Evolutionary conservation across 2,329 filamentous ascomycete genomes (phyloP), one percentile per base, ranked within the genome.

Genomic region (Calycina herbarum): DNA sequence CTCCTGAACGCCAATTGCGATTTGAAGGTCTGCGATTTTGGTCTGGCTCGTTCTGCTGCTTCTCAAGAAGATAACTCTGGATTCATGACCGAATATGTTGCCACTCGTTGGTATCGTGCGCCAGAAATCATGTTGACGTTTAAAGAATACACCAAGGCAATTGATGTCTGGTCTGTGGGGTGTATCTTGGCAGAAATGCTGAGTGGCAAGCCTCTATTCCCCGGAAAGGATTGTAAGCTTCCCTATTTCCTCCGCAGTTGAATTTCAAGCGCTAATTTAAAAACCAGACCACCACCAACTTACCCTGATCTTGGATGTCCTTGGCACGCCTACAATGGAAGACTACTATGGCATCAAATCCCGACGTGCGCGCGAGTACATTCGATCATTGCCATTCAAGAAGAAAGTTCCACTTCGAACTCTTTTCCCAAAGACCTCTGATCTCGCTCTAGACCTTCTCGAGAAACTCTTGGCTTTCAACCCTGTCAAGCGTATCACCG

Each of bases 61-160:
- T 97, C 94, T 10, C 96, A 96, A 72, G 95, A 99, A 77, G 95
- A 99, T 79, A 99, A 99, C 81, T 97, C 94, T n/a, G 95, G 95
- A 27, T 99, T 99, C 86, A 99, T 99, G 95, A 99, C 95, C 17
- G 95, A 99, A 99, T 99, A 99, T 76, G 95, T 99, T 64, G 95
- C 95, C 61, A 99, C 95, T 62, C 87, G 95, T 82, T 99, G 95
- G 95, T 99, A 99, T 79, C 90, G 95, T 81, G 95, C 95, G 3
- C 95, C 95, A 5, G 95, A 99, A 80, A 99, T 99, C 74, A 99
- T 99, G 95, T 83, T 99, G 79, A 97, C 94, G 83, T 99, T 99
- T 87, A 95, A 98, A 81, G 97, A 93, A 82, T 99, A 99, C 82
- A 99, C 95, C 74, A 99, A 98, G 81, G 95, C 95, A 56, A 99